A percentile compares a stretch with the other conserved stretches of the same genome.
Evolutionary conservation across 1,139 yeast species (phyloP).

Genomic region (Ogataea hybrid): DNA sequence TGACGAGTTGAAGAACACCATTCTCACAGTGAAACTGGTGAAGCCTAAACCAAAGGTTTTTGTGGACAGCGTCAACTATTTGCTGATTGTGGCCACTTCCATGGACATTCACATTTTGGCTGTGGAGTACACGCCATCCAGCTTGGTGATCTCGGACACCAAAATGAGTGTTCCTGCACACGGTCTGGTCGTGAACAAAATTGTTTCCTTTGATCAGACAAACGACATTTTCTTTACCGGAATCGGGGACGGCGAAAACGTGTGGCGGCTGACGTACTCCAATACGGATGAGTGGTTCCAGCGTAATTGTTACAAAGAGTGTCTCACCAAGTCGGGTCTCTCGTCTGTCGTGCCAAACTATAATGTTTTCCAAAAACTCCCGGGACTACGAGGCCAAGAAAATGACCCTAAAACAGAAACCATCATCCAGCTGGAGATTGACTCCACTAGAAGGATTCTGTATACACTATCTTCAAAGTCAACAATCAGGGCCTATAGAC

Average conservation of each 20-base stretch:
- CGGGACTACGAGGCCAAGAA: constrained; percentile 28
- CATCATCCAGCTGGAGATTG: constrained; percentile 65
- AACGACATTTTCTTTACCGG: constrained; percentile 86
- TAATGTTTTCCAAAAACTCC: constrained; percentile 27
- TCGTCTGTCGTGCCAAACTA: constrained; percentile 54
- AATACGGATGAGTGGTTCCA: constrained; percentile 86
- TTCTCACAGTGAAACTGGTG: constrained; percentile 71
- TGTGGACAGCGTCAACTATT: constrained; percentile 68
- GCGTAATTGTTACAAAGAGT: constrained; percentile 77
- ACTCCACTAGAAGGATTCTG: constrained; percentile 70
- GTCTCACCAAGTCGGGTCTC: constrained; percentile 69
- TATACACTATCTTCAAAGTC: constrained; percentile 85
- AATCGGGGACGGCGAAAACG: constrained; percentile 67
- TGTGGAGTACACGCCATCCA: constrained; percentile 55
- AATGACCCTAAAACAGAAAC: constrained; percentile 45
- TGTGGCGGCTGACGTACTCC: constrained; percentile 89
- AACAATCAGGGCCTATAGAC: constrained; percentile 73
- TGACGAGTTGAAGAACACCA: constrained; percentile 79
- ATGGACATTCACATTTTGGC: constrained; percentile 77
- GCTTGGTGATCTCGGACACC: constrained; percentile 75
- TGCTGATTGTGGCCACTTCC: constrained; percentile 78
- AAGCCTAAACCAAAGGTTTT: constrained; percentile 81
- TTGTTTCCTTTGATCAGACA: constrained; percentile 57
- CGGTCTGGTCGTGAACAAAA: constrained; percentile 70
- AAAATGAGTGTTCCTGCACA: constrained; percentile 77